A percentile compares a stretch with the other conserved stretches of the same genome.
Evolutionary conservation across 2,329 filamentous ascomycete species (phyloP).

Genomic region (Conoideocrella luteorostrata): DNA sequence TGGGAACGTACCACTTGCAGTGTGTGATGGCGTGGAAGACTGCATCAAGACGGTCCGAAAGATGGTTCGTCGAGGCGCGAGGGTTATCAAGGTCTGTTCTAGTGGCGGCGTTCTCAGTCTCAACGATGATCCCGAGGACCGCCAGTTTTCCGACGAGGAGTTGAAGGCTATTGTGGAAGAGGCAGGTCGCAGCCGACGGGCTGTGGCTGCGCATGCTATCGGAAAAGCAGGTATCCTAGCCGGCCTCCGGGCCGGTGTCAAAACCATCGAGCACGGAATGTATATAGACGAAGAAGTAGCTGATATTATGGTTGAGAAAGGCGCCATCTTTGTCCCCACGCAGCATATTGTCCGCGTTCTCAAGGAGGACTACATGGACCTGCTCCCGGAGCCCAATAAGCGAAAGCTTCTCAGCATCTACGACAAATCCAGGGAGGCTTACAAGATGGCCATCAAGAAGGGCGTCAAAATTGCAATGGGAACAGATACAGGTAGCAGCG

Average conservation of each 20-base stretch:
- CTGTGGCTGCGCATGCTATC: constrained; percentile 34
- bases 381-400: constrained; percentile 20
- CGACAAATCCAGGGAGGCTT: constrained; percentile 30
- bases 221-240: constrained; percentile 34
- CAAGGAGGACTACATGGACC: constrained; percentile 24
- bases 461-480: constrained; percentile 35
- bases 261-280: constrained; percentile 32
- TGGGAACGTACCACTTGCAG: constrained; percentile 26
- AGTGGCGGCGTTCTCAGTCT: constrained; percentile 33
- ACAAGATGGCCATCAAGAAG: constrained; percentile 29
- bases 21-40: constrained; percentile 33
- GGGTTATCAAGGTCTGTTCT: constrained; percentile 34
- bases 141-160: constrained; percentile 34
- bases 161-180: constrained; percentile 31
- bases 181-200: constrained; percentile 27
- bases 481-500: constrained; percentile 32
- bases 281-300: constrained; percentile 36
- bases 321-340: constrained; percentile 31
- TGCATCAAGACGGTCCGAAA: constrained; percentile 32
- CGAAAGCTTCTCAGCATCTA: constrained; percentile 19
- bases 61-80: constrained; percentile 33
- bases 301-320: constrained; percentile 30
- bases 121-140: constrained; percentile 31
- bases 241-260: constrained; percentile 30
- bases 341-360: constrained; percentile 27